These are phyloP conservation scores for Dichomitus squalens DNA, from an alignment of 1,284 basidiomycete genomes.

Conservation along the genomic window DNA sequence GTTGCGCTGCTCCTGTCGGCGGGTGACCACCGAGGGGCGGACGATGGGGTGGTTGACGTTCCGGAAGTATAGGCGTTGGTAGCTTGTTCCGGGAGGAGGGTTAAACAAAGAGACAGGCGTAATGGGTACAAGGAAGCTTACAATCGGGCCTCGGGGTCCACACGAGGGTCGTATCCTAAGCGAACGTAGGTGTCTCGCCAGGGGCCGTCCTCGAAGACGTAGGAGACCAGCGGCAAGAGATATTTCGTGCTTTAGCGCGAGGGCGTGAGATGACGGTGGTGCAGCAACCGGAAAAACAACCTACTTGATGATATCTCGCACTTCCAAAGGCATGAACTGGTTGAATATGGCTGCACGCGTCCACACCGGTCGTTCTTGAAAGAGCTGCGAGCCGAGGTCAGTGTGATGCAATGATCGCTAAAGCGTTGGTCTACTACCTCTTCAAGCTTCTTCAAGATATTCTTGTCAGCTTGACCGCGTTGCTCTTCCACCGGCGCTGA, in stretches of 20 bases:
- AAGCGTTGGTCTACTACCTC: constrained; percentile 43
- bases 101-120: neutral
- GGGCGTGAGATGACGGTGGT: neutral
- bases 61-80: constrained; percentile 83
- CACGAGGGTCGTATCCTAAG: constrained; percentile 89
- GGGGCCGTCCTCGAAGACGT: constrained; percentile 92
- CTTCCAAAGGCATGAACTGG: constrained; percentile 73
- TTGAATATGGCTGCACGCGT: constrained; percentile 83
- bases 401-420: neutral
- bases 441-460: constrained; percentile 59
- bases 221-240: constrained; percentile 72
- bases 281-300: constrained; percentile 14
- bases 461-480: constrained; percentile 57
- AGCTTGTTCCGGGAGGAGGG: constrained; percentile 50
- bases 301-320: constrained; percentile 74
- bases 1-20: constrained; percentile 57
- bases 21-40: constrained; percentile 67
- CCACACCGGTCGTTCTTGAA: constrained; percentile 85
- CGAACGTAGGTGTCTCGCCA: constrained; percentile 90
- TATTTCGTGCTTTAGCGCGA: constrained; percentile 61
- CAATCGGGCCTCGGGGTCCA: constrained; percentile 74
- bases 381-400: constrained; percentile 45
- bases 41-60: constrained; percentile 80
- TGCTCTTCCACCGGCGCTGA: constrained; percentile 58
- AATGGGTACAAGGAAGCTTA: constrained; percentile 36